Evolutionary conservation across 495 filamentous ascomycete genomes (phyloP).

Genomic region (Astrocystis sublimbata): DNA sequence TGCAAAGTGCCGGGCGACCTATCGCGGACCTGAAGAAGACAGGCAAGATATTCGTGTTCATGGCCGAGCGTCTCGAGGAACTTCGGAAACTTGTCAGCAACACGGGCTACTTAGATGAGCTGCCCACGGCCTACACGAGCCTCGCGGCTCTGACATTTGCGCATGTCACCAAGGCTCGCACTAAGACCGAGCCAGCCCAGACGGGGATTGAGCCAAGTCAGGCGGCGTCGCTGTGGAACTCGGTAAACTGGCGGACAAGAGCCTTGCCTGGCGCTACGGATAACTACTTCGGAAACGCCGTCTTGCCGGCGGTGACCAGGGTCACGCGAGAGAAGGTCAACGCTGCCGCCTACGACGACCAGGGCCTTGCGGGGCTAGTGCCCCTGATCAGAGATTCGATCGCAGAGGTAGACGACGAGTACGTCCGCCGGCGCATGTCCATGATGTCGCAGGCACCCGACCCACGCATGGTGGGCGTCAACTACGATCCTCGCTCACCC

Average conservation of each 20-base stretch:
- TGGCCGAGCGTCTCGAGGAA: conserved; percentile 25
- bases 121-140: conserved; percentile 35
- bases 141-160: conserved; percentile 34
- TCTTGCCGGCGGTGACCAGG: conserved; percentile 29
- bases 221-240: conserved; percentile 31
- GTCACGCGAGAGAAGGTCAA: conserved; percentile 18
- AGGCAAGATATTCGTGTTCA: conserved; percentile 41
- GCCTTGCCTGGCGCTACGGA: conserved; percentile 31
- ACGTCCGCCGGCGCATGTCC: conserved; percentile 29
- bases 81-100: conserved; percentile 26
- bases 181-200: conserved; percentile 24
- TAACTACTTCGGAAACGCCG: conserved; percentile 39
- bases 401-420: conserved; percentile 35
- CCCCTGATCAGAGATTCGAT: conserved; percentile 29
- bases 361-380: conserved; percentile 26
- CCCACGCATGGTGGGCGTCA: conserved; percentile 36
- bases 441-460: conserved; percentile 35
- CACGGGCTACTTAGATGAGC: conserved; percentile 20
- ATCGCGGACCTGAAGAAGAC: conserved; percentile 30
- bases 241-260: conserved; percentile 36
- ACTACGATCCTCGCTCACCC: conserved; percentile 35
- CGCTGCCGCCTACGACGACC: conserved; percentile 24
- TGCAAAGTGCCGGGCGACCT: conserved; percentile 22
- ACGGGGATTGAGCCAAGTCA: conserved; percentile 22
- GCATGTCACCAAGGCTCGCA: conserved; percentile 31